Evolutionary conservation across 2,329 filamentous ascomycete species (phyloP), one percentile per base, ranked within the genome.

Genomic region (Penicillium sp.): DNA sequence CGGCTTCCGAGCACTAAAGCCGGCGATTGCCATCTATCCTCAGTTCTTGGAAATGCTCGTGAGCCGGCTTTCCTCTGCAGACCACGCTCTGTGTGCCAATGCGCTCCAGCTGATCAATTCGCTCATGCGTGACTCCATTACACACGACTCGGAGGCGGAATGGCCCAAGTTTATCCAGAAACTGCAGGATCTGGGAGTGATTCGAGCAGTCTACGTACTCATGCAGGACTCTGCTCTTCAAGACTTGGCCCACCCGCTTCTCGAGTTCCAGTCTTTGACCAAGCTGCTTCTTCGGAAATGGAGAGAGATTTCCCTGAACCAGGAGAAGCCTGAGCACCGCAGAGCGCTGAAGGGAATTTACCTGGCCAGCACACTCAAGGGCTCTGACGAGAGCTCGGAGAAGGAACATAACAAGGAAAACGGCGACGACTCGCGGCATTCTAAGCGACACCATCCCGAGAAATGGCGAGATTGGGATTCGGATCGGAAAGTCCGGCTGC

Each of bases 101-200:
- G 88, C 93, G 1, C 77, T 98, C 44, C 93, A 95, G 76, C 76
- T 98, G 47, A 88, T 98, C 68, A 98, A 98, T 66, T 89, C 91
- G 0, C 76, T 98, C 38, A 95, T 97, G 74, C 81, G 93, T 42
- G 93, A 98, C 67, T 87, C 89, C 4, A 83, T 97, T 42, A 86
- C 86, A 23, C 84, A 80, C 60, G 87, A 91, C 42, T 76, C 76
- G 35, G 79, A 84, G 49, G 83, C 87, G 50, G 91, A 97, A 60
- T 97, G 93, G 90, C 87, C 89, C 40, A 93, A 87, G 60, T 94
- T 97, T 61, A 90, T 98, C 68, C 95, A 95, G 73, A 79, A 84
- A 54, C 70, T 98, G 56, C 93, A 97, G 68, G 91, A 97, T 69
- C 72, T 97, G 24, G 93, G 91, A 0, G 81, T 97, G 31, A 95